phyloP scores from a whole-genome alignment of 805 yeast genomes.

The Metschnikowia arizonensis region DNA sequence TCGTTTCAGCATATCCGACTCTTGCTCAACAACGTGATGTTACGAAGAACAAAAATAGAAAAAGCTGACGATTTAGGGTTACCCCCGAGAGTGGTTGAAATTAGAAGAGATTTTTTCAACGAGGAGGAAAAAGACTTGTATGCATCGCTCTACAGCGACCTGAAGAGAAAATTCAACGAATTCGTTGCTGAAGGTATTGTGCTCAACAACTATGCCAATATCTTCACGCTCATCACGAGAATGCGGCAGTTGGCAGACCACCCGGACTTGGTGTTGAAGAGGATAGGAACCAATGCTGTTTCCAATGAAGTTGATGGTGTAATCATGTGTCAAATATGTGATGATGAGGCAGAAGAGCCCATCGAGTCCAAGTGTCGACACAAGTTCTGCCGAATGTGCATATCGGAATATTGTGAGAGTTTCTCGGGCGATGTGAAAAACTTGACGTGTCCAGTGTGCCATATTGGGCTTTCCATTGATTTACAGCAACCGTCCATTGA shows the following conservation, averaged over 20 bases:
- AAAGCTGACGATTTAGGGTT: conserved; percentile 96
- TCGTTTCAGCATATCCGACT: conserved; percentile 76
- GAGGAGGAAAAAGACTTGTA: conserved; percentile 94
- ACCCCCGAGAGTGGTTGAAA: conserved; percentile 92
- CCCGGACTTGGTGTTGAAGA: conserved; percentile 87
- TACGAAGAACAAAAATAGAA: conserved; percentile 91
- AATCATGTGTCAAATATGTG: conserved; percentile 84
- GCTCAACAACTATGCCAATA: conserved; percentile 92
- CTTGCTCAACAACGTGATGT: conserved; percentile 75
- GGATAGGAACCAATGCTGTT: conserved; percentile 44
- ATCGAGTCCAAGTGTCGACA: conserved; percentile 94
- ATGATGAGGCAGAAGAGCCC: conserved; percentile 97
- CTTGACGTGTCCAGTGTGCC: conserved; percentile 93
- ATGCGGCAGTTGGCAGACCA: conserved; percentile 99
- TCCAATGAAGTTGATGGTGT: conserved; percentile 48
- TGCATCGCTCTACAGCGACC: conserved; percentile 80
- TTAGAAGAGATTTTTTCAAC: conserved; percentile 82
- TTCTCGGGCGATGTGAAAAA: conserved; percentile 56
- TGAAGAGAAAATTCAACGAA: conserved; percentile 81
- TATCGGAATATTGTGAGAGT: conserved; percentile 84
- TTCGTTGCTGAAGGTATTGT: conserved; percentile 97
- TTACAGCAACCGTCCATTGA: conserved; percentile 81
- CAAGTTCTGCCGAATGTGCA: conserved; percentile 87
- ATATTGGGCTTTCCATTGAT: conserved; percentile 87
- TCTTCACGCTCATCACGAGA: conserved; percentile 90